Conservation (phyloP, 345 rosid genomes). For the Boechera stricta region DNA sequence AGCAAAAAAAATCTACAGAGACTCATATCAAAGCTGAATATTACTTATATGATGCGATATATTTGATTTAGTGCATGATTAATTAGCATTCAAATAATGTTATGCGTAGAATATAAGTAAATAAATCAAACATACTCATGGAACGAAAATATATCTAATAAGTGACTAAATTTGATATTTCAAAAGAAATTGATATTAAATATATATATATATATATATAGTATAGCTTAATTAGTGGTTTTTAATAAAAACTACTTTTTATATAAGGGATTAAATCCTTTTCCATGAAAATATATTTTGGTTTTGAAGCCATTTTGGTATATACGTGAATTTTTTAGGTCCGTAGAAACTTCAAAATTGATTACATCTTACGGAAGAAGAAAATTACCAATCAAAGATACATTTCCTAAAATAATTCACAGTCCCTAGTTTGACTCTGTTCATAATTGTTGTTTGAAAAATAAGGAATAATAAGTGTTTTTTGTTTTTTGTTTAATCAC, state of each 20-base stretch:
- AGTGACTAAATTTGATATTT: neutral
- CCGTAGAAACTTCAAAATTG: too few relatives aligned
- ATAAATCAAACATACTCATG: conserved; percentile 4
- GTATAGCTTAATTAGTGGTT: neutral
- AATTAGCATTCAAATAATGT: neutral
- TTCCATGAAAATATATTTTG: too few relatives aligned
- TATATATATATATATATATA: neutral
- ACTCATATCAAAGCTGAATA: conserved; percentile 3
- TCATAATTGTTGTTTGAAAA: too few relatives aligned
- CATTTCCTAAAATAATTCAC: too few relatives aligned
- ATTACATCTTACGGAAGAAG: too few relatives aligned
- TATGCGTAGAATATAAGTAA: conserved; percentile 18
- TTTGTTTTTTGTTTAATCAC: too few relatives aligned
- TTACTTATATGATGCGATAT: neutral
- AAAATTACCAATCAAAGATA: too few relatives aligned
- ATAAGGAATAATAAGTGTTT: too few relatives aligned
- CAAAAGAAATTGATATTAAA: neutral
- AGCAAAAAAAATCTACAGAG: too few relatives aligned
- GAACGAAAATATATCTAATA: neutral
- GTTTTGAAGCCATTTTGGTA: neutral
- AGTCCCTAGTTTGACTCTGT: too few relatives aligned
- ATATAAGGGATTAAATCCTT: neutral
- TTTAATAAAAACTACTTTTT: neutral
- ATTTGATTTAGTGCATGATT: conserved; percentile 5
- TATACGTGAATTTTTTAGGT: too few relatives aligned